phyloP scores from a whole-genome alignment of 192 early-diverging fungal species.

The Entomortierella parvispora region DNA sequence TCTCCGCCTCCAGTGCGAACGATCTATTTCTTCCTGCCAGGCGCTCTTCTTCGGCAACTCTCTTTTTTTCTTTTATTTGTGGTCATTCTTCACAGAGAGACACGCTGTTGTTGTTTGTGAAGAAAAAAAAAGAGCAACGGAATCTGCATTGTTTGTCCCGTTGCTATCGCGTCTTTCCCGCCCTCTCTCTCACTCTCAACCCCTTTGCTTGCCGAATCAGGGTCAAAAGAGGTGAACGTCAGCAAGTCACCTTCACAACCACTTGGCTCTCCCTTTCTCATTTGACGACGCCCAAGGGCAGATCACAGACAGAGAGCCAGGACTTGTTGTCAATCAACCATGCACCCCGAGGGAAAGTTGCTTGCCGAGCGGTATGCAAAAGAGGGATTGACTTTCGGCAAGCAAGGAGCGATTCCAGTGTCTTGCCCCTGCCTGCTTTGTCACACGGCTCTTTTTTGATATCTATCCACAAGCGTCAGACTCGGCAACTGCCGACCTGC shows the following conservation, averaged over 20 bases:
- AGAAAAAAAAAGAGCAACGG: not conserved
- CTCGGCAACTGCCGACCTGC: not conserved
- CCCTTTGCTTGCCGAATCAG: conserved; percentile 43
- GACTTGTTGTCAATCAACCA: too few relatives aligned
- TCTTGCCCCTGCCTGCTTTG: not conserved
- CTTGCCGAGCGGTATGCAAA: not conserved
- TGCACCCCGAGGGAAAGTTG: too few relatives aligned
- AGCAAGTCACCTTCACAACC: too few relatives aligned
- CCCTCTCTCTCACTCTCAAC: conserved; percentile 8
- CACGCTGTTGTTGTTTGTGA: not conserved
- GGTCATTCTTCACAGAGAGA: not conserved
- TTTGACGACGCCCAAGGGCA: too few relatives aligned
- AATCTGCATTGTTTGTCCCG: not conserved
- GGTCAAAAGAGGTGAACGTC: conserved; percentile 12
- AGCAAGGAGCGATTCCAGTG: not conserved
- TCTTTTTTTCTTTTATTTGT: not conserved
- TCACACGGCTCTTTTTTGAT: too few relatives aligned
- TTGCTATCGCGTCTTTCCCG: too few relatives aligned
- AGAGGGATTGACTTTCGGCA: not conserved
- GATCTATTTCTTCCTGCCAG: too few relatives aligned
- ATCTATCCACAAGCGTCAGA: not conserved
- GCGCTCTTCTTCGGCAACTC: conserved; percentile 13
- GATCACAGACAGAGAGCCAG: too few relatives aligned
- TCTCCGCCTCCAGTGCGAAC: too few relatives aligned
- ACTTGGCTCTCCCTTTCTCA: not conserved